Conservation (phyloP, 2,329 filamentous ascomycete genomes). For the Didymella lethalis region DNA sequence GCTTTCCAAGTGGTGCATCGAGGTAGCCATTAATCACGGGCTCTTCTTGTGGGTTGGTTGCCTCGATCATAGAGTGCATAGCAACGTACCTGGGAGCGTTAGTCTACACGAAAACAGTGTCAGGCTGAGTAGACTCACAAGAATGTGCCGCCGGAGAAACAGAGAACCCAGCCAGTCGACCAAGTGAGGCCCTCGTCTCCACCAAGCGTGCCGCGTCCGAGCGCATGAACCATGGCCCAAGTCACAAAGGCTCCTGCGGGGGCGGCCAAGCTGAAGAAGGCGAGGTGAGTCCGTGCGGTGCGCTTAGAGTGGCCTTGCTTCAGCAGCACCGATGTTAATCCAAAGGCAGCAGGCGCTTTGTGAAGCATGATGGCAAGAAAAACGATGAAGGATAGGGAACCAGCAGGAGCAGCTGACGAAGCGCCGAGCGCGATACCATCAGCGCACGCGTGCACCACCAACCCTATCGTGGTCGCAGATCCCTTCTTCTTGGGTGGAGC, state of each 20-base stretch:
- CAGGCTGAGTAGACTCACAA: slow-evolving; percentile 68
- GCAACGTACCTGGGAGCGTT: slow-evolving; percentile 78
- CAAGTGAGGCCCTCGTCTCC: slow-evolving; percentile 73
- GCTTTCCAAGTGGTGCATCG: slow-evolving; percentile 59
- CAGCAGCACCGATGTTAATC: slow-evolving; percentile 85
- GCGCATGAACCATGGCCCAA: slow-evolving; percentile 77
- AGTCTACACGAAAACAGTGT: slow-evolving; percentile 15
- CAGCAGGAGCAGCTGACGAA: slow-evolving; percentile 69
- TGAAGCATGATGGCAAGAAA: slow-evolving; percentile 98
- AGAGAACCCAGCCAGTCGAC: slow-evolving; percentile 88
- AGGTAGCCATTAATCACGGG: slow-evolving; percentile 59
- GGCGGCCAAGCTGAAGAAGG: slow-evolving; percentile 90
- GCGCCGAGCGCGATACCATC: slow-evolving; percentile 97
- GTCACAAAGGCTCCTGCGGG: slow-evolving; percentile 85
- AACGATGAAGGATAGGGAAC: slow-evolving; percentile 81
- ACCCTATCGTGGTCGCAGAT: slow-evolving; percentile 74
- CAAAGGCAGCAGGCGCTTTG: slow-evolving; percentile 95
- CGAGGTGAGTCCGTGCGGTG: slow-evolving; percentile 80
- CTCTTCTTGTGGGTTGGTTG: slow-evolving; percentile 51
- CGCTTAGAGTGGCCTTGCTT: slow-evolving; percentile 92
- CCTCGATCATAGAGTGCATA: slow-evolving; percentile 97
- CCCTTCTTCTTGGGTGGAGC: slow-evolving; percentile 46
- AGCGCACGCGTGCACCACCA: slow-evolving; percentile 95
- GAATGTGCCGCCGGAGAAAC: slow-evolving; percentile 97
- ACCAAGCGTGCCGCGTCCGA: slow-evolving; percentile 68